Evolutionary conservation across 257 asterid species (phyloP), one percentile per base, ranked within the genome.

Genomic region (Nicotiana obtusifolia): DNA sequence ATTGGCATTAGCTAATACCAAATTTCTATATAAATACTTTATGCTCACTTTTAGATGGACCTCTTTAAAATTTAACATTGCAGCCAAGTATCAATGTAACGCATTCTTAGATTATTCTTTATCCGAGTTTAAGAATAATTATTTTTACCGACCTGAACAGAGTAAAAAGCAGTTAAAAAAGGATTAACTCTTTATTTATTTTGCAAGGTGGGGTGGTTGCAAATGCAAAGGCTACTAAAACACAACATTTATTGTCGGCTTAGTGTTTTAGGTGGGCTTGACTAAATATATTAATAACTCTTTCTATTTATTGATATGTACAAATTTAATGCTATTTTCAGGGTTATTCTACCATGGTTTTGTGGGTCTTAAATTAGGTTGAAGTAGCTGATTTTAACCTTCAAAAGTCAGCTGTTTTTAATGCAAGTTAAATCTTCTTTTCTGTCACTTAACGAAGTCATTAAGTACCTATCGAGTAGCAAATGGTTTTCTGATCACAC

Each of bases 131-230:
- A 15, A 33, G 37, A 33, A 31, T 9, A 66, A 33, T 24, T 62
- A 14, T 68, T 35, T 67, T 65, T 65, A 64, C 20, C 20, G 2
- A 5, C 16, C 0, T 14, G 3, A 19, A 20, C 10, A n/a, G 62
- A 13, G 31, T 75, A 4, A 44, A 37, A 44, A 73, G 41, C 7
- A n/a, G 37, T 13, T 52, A 19, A 76, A 76, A 14, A 16, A 28
- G 10, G 78, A 49, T 20, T 31, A 76, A 60, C 2, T 17, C 59
- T 10, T 41, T 62, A 78, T 82, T 78, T 82, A 84, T 64, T 76
- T 37, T 49, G 84, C 80, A 76, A 33, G 90, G 87, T 87, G 96
- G 91, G 88, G 92, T 93, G 81, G 97, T 91, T 93, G 92, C 52
- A 89, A 66, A 65, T 65, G 49, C 77, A 67, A n/a, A 75, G 78